Conservation (phyloP, 352 stramenopile species). For the Globisporangium iwayamae region DNA sequence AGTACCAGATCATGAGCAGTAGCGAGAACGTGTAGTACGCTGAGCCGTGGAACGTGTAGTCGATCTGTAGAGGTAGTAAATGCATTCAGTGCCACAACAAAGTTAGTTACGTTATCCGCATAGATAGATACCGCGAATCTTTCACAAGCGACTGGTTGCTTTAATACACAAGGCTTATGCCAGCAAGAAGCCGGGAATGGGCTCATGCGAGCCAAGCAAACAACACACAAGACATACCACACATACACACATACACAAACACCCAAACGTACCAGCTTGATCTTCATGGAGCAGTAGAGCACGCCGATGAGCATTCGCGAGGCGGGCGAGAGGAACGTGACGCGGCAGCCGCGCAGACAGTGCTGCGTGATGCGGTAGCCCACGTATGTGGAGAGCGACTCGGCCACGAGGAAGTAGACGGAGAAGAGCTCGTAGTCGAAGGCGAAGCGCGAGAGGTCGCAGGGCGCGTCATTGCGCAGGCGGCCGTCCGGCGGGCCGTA, state of each 20-base stretch:
- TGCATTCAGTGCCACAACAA: neutral
- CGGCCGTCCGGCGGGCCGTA: constrained; percentile 52
- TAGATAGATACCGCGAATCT: neutral
- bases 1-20: constrained; percentile 63
- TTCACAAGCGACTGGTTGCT: neutral
- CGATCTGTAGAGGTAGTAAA: constrained; percentile 34
- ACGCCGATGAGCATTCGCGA: constrained; percentile 68
- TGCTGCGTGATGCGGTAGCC: constrained; percentile 81
- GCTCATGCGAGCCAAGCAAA: constrained; percentile 1
- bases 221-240: too few species aligned
- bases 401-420: constrained; percentile 72
- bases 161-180: neutral
- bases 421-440: constrained; percentile 74
- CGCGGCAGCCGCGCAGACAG: constrained; percentile 61
- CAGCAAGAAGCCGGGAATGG: neutral
- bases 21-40: constrained; percentile 63
- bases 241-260: neutral
- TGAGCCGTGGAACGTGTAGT: constrained; percentile 77
- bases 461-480: constrained; percentile 14
- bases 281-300: constrained; percentile 74
- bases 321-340: constrained; percentile 57
- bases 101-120: neutral
- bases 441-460: constrained; percentile 32
- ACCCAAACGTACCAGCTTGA: constrained; percentile 44
- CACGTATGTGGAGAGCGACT: constrained; percentile 73